Evolutionary conservation across 2,329 filamentous ascomycete species (phyloP).

Genomic region (Epichloe baconii): DNA sequence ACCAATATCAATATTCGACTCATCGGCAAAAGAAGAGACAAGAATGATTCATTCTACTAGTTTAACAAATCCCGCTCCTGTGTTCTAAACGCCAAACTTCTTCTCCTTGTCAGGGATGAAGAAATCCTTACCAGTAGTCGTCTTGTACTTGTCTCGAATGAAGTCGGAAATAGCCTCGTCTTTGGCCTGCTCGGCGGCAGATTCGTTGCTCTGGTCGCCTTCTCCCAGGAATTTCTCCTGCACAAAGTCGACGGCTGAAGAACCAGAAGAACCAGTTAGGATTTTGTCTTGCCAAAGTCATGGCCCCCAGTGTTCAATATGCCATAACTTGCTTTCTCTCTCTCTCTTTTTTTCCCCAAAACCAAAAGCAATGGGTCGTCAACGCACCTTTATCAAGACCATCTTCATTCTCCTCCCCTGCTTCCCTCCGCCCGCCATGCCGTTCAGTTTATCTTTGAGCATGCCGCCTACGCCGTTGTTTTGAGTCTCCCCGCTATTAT

Average conservation of each 20-base stretch:
- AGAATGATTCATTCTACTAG: too few species aligned
- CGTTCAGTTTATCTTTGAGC: conserved; percentile 58
- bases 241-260: conserved; percentile 57
- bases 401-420: conserved; percentile 73
- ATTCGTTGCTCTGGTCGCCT: conserved; percentile 60
- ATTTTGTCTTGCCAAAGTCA: background rate
- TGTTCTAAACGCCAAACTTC: conserved; percentile 15
- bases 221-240: conserved; percentile 63
- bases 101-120: conserved; percentile 56
- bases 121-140: conserved; percentile 51
- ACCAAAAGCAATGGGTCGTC: too few species aligned
- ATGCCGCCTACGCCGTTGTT: conserved; percentile 34
- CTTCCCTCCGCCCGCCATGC: conserved; percentile 55
- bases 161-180: conserved; percentile 67
- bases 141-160: conserved; percentile 60
- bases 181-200: conserved; percentile 67
- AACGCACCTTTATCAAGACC: conserved; percentile 61
- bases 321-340: too few species aligned
- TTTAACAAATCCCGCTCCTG: background rate
- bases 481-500: conserved; percentile 8
- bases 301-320: too few species aligned
- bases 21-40: too few species aligned
- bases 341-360: too few species aligned
- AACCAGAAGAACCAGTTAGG: background rate
- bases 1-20: too few species aligned